Evolutionary conservation across 139 green algal genomes (phyloP), one percentile per base, ranked within the genome.

Genomic region (Chlorella vulgaris): DNA sequence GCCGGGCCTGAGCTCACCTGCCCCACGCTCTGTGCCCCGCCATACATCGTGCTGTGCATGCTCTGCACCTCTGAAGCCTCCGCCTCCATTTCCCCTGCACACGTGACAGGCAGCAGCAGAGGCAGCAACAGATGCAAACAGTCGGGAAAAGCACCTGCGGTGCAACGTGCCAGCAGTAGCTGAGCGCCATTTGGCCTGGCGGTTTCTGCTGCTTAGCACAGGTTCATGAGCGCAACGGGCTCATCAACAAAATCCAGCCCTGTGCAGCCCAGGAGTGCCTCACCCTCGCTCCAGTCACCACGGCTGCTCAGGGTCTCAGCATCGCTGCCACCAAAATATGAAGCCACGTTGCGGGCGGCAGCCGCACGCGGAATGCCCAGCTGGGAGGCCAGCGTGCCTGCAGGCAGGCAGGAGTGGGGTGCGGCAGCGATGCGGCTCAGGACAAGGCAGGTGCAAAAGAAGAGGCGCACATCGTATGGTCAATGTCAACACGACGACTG

Each of bases 221-320:
- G n/a, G n/a, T n/a, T n/a, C n/a, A n/a, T n/a, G n/a, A n/a, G n/a
- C n/a, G n/a, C n/a, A n/a, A n/a, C n/a, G n/a, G n/a, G n/a, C n/a
- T n/a, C n/a, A n/a, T n/a, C n/a, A n/a, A n/a, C n/a, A n/a, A n/a
- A n/a, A n/a, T n/a, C n/a, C n/a, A n/a, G n/a, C n/a, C n/a, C n/a
- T n/a, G n/a, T n/a, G n/a, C n/a, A n/a, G n/a, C n/a, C n/a, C n/a
- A n/a, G n/a, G n/a, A n/a, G n/a, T n/a, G n/a, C n/a, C 74, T 40
- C 74, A 80, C 74, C 74, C 29, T 80, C 74, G 38, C 74, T 80
- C 74, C 74, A 80, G 38, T 43, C 69, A 19, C 69, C 74, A 2
- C 74, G 74, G 74, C 74, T 80, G 74, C 58, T 71, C 38, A 80
- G 58, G 10, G 77, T 83, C 26, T 83, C 77, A 2, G 36, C 77